phyloP scores from a whole-genome alignment of 768 basidiomycete species.

The Suillus bovinus region DNA sequence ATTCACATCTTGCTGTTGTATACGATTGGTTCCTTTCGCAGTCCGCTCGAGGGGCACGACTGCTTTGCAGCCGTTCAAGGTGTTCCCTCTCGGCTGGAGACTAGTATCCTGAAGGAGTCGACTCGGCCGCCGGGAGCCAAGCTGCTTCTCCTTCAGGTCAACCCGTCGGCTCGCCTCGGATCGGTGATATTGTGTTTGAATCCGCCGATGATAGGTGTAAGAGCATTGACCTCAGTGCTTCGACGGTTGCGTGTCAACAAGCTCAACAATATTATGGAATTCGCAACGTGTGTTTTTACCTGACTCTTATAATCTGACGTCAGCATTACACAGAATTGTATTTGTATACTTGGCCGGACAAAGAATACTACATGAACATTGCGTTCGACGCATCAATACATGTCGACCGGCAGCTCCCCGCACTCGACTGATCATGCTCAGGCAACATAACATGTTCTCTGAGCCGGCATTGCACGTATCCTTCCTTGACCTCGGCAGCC shows the following conservation, averaged over 20 bases:
- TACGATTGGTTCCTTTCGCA: constrained; percentile 30
- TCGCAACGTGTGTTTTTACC: constrained; percentile 57
- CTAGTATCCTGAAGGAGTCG: constrained; percentile 78
- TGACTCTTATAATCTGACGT: neutral
- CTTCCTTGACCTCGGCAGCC: neutral
- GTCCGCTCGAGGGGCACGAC: neutral
- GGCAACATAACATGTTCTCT: neutral
- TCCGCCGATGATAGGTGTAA: constrained; percentile 84
- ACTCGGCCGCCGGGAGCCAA: constrained; percentile 74
- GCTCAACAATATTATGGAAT: constrained; percentile 67
- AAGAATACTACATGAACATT: neutral
- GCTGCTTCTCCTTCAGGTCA: constrained; percentile 56
- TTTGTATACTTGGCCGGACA: neutral
- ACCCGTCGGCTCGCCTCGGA: constrained; percentile 32
- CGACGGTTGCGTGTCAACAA: constrained; percentile 85
- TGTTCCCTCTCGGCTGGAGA: constrained; percentile 73
- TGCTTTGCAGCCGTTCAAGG: constrained; percentile 49
- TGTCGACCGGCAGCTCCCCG: too few species aligned
- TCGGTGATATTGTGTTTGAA: constrained; percentile 90
- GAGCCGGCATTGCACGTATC: neutral
- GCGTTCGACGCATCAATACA: neutral
- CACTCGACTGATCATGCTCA: neutral
- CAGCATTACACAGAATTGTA: neutral
- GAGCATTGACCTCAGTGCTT: constrained; percentile 91
- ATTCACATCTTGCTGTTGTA: constrained; percentile 63